Conservation (phyloP, 805 yeast genomes). For the Kazachstania martiniae region DNA sequence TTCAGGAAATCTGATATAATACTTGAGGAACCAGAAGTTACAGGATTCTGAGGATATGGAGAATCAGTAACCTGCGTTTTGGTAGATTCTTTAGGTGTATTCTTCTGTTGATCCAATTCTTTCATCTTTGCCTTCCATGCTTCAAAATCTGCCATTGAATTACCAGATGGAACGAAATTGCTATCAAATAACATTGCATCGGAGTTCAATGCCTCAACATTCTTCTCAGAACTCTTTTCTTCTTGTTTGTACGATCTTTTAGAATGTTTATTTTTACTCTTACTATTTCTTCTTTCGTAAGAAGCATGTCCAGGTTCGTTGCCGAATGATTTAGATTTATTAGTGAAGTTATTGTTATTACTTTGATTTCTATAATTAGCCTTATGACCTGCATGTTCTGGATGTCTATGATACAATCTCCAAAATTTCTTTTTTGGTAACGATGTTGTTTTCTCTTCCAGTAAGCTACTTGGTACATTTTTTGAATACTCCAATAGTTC, state of each 20-base stretch:
- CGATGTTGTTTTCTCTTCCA: constrained; percentile 24
- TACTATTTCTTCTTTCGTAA: constrained; percentile 14
- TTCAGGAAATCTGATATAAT: constrained; percentile 26
- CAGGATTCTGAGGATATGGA: constrained; percentile 4
- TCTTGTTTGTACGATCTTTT: constrained; percentile 10
- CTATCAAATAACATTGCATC: constrained; percentile 16
- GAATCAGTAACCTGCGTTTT: background rate
- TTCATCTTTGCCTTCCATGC: constrained; percentile 31
- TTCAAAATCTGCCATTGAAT: constrained; percentile 32
- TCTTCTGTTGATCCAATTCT: constrained; percentile 27
- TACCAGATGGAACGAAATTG: constrained; percentile 25
- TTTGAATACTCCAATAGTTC: constrained; percentile 15
- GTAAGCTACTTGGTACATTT: constrained; percentile 22
- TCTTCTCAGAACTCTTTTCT: constrained; percentile 6
- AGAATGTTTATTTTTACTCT: constrained; percentile 7
- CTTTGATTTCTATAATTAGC: constrained; percentile 6
- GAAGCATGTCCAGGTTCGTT: constrained; percentile 2
- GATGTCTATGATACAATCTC: constrained; percentile 29
- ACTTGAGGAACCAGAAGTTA: constrained; percentile 9
- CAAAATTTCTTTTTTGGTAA: constrained; percentile 43
- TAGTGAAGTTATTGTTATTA: constrained; percentile 5
- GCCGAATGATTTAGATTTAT: background rate
- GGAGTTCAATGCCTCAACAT: constrained; percentile 20
- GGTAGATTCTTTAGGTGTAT: constrained; percentile 1
- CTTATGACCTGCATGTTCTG: constrained; percentile 8